phyloP scores from a whole-genome alignment of 1,139 yeast species.

The Lizanozyma gosingica region DNA sequence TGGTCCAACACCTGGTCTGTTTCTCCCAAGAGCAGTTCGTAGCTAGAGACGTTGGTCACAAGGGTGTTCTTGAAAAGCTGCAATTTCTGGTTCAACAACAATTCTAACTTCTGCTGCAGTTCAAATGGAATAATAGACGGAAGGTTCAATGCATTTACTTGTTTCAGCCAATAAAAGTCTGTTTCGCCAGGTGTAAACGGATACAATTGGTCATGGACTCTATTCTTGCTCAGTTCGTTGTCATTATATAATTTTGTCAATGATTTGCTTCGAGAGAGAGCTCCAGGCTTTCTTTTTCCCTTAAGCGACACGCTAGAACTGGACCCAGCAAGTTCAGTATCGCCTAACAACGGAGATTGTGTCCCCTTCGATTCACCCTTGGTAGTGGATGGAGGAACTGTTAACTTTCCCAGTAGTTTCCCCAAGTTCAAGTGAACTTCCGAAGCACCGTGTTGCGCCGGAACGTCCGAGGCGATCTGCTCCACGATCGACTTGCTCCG shows the following conservation, averaged over 20 bases:
- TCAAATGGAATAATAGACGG: slow-evolving; percentile 10
- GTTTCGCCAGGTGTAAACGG: not conserved
- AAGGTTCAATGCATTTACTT: slow-evolving; percentile 19
- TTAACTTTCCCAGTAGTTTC: slow-evolving; percentile 4
- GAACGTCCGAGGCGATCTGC: slow-evolving; percentile 31
- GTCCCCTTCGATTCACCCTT: not conserved
- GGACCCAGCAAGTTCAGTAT: too few species aligned
- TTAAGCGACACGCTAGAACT: slow-evolving; percentile 1
- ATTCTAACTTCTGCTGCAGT: slow-evolving; percentile 1
- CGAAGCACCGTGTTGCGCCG: slow-evolving; percentile 16
- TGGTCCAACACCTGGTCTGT: slow-evolving; percentile 32
- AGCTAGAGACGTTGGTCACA: slow-evolving; percentile 20
- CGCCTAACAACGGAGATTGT: not conserved
- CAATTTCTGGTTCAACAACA: not conserved
- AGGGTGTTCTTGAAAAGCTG: slow-evolving; percentile 35
- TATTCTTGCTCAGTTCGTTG: too few species aligned
- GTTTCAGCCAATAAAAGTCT: slow-evolving; percentile 3
- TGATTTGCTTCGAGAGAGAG: not conserved
- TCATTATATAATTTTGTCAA: not conserved
- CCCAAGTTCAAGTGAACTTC: slow-evolving; percentile 7
- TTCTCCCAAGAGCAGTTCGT: slow-evolving; percentile 30
- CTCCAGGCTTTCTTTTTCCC: slow-evolving; percentile 13
- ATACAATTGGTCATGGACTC: not conserved
- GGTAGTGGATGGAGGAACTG: slow-evolving; percentile 3
- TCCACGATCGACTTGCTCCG: slow-evolving; percentile 48